Conservation (phyloP, 148 eudicot species). For the Talinum fruticosum region DNA sequence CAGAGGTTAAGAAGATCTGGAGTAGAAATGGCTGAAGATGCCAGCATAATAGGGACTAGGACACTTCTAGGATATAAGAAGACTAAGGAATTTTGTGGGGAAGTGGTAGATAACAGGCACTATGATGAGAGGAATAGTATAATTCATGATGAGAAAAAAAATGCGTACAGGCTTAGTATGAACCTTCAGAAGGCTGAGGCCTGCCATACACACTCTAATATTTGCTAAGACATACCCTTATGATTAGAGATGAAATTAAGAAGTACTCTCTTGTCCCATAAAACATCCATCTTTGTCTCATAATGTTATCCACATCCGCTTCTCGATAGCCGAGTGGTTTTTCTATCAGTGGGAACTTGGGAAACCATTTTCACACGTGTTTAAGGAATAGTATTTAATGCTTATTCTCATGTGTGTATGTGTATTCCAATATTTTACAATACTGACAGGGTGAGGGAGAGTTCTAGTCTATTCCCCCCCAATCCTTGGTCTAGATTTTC, state of each 20-base stretch:
- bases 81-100: background rate
- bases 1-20: background rate
- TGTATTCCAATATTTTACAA: no score
- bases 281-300: no score
- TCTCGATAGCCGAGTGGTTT: no score
- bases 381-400: no score
- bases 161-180: background rate
- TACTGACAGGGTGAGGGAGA: no score
- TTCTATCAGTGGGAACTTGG: no score
- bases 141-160: background rate
- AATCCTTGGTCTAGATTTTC: background rate
- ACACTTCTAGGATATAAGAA: background rate
- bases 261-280: no score
- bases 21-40: background rate
- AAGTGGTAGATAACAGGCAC: background rate
- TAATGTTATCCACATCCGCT: no score
- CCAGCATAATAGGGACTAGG: background rate
- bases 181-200: background rate
- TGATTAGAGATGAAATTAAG: background rate
- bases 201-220: background rate
- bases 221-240: background rate
- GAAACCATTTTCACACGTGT: no score
- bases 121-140: background rate
- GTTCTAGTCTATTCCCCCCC: no score
- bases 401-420: no score